Percentiles rank a stretch among this genome's conserved stretches.
Conservation (phyloP, 768 basidiomycete genomes). For the Psilocybe tampanensis region DNA sequence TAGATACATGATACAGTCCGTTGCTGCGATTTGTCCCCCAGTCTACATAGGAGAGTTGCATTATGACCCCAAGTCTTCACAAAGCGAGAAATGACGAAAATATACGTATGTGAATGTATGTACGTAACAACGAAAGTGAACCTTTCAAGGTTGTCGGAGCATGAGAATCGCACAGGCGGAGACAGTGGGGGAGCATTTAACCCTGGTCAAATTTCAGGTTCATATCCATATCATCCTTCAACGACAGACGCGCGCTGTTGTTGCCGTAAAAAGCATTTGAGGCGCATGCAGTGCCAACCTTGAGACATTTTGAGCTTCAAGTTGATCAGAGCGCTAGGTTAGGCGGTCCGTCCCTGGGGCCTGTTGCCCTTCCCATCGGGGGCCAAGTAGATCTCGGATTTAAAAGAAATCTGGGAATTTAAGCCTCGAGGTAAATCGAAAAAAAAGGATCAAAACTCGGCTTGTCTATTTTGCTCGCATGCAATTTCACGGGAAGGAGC, state of each 20-base stretch:
- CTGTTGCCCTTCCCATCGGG: background rate
- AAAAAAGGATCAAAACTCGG: background rate
- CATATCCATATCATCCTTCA: background rate
- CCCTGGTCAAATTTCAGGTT: background rate
- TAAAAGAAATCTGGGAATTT: background rate
- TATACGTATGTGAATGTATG: background rate
- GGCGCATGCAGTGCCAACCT: too few species aligned
- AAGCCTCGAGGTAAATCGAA: background rate
- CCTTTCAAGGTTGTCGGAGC: background rate
- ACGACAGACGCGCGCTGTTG: background rate
- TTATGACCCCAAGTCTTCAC: background rate
- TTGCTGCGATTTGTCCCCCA: too few species aligned
- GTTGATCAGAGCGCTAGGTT: too few species aligned
- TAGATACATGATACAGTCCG: too few species aligned
- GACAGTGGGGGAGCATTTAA: background rate
- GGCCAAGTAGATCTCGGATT: background rate
- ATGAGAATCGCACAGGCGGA: background rate
- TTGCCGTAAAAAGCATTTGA: too few species aligned
- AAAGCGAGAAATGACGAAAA: background rate
- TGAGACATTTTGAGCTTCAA: too few species aligned
- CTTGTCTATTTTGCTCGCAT: too few species aligned
- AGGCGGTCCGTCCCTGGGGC: background rate
- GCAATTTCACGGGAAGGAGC: background rate
- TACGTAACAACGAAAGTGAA: background rate
- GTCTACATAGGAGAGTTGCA: too few species aligned